Conservation (phyloP, 2,329 filamentous ascomycete genomes). For the Hypoxylon sp. region DNA sequence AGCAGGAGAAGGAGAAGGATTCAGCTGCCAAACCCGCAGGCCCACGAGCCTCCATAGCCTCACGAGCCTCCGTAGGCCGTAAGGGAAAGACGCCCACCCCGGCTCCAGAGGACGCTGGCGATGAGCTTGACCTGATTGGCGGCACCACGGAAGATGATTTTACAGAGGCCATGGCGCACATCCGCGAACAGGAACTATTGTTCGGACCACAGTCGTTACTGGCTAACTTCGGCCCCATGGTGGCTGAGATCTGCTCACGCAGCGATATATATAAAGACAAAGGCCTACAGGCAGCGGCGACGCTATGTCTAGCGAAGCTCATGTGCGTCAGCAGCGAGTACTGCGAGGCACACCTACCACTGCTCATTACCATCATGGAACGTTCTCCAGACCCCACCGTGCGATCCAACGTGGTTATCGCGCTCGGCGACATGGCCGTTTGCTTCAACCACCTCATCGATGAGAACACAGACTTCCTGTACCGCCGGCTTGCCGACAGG, state of each 20-base stretch:
- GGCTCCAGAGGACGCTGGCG: conserved; percentile 74
- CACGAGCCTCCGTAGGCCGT: conserved; percentile 51
- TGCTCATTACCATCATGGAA: conserved; percentile 98
- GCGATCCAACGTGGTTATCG: conserved; percentile 95
- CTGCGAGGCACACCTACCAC: conserved; percentile 90
- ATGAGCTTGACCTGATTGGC: conserved; percentile 96
- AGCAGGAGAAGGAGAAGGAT: conserved; percentile 87
- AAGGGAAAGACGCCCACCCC: conserved; percentile 55
- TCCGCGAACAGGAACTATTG: conserved; percentile 86
- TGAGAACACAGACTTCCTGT: conserved; percentile 98
- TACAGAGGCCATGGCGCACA: conserved; percentile 86
- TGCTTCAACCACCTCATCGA: conserved; percentile 99
- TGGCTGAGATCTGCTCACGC: conserved; percentile 93
- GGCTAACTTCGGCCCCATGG: conserved; percentile 91
- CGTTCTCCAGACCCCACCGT: conserved; percentile 92
- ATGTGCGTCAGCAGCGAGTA: conserved; percentile 99
- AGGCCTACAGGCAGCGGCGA: conserved; percentile 92
- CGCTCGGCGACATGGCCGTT: conserved; percentile 98
- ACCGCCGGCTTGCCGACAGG: conserved; percentile 89
- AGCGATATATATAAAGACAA: conserved; percentile 93
- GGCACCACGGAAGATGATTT: conserved; percentile 97
- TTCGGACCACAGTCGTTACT: conserved; percentile 86
- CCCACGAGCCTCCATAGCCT: conserved; percentile 50
- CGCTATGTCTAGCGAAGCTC: conserved; percentile 94
- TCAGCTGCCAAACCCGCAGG: conserved; percentile 60